These are phyloP conservation scores for Xylaria bambusicola DNA, from an alignment of 495 filamentous ascomycete species.

Conservation along the genomic window DNA sequence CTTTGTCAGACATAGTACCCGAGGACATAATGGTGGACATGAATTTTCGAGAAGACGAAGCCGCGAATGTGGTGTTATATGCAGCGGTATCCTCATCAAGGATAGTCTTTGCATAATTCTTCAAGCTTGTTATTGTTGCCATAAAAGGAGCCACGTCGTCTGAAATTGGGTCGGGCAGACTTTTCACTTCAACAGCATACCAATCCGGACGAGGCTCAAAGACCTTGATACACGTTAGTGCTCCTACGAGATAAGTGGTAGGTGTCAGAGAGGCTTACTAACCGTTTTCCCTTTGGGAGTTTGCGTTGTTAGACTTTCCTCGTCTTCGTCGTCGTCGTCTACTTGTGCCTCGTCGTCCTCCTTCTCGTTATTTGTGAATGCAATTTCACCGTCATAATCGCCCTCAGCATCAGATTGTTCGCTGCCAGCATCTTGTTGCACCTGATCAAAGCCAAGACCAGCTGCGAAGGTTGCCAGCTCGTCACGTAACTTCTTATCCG, in stretches of 20 bases:
- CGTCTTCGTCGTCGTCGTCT: conserved; percentile 26
- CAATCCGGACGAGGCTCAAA: conserved; percentile 83
- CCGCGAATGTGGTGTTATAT: conserved; percentile 54
- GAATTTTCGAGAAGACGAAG: conserved; percentile 87
- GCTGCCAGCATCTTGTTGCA: conserved; percentile 25
- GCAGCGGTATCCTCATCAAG: conserved; percentile 70
- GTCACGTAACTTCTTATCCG: conserved; percentile 40
- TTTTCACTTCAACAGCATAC: conserved; percentile 68
- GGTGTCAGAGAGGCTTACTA: conserved; percentile 38
- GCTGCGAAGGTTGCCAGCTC: conserved; percentile 48
- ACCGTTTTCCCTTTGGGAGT: conserved; percentile 42
- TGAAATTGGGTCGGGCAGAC: conserved; percentile 49
- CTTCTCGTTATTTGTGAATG: conserved; percentile 10
- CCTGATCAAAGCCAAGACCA: conserved; percentile 49
- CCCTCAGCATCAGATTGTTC: conserved; percentile 35
- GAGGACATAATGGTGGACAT: conserved; percentile 95
- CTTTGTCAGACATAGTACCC: conserved; percentile 93
- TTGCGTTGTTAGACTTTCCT: conserved; percentile 21
- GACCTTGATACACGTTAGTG: conserved; percentile 47
- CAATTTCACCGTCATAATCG: conserved; percentile 24
- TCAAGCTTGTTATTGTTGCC: conserved; percentile 68
- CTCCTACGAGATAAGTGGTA: neutral
- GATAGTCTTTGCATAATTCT: conserved; percentile 71
- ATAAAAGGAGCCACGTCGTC: conserved; percentile 53
- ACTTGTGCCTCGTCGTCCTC: conserved; percentile 14